Evolutionary conservation across 208 protist genomes (phyloP).

Genomic region (Zelonia costaricensis): DNA sequence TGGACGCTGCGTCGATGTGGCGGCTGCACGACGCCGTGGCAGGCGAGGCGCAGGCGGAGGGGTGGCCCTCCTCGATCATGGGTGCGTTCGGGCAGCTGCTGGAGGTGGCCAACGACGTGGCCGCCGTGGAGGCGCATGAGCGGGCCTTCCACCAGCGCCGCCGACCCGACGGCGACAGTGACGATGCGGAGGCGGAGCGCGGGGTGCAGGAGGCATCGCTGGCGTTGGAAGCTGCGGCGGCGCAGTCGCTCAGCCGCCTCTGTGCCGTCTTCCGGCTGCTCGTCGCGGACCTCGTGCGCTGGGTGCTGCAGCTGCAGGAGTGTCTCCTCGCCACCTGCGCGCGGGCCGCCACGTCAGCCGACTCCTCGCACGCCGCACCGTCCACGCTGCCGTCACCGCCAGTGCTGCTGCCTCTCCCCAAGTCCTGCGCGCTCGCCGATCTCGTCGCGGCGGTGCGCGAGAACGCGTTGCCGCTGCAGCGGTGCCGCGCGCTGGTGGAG

Average conservation of each 20-base stretch:
- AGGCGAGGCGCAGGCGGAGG: constrained; percentile 8
- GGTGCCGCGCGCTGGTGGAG: constrained; percentile 28
- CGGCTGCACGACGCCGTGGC: constrained; percentile 18
- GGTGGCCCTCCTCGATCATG: constrained; percentile 13
- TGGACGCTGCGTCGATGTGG: constrained; percentile 8
- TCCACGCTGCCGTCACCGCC: too few relatives aligned
- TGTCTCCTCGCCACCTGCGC: constrained; percentile 11
- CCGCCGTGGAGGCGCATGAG: constrained; percentile 20
- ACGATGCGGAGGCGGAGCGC: neutral
- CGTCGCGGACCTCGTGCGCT: constrained; percentile 36
- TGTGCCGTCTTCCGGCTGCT: constrained; percentile 30
- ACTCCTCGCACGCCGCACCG: neutral
- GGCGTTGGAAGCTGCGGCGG: constrained; percentile 37
- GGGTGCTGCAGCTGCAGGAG: constrained; percentile 51
- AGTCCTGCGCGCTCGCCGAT: constrained; percentile 15
- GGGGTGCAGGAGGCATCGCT: constrained; percentile 7
- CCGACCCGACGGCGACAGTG: neutral
- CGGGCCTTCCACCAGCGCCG: neutral
- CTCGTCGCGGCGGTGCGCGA: constrained; percentile 30
- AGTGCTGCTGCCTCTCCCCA: too few relatives aligned
- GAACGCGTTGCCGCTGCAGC: constrained; percentile 36
- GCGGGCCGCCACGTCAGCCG: neutral
- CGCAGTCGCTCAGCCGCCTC: constrained; percentile 39
- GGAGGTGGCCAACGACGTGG: constrained; percentile 33
- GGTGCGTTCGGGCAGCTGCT: constrained; percentile 33